Base-by-base conservation (phyloP, 768 basidiomycete genomes). In the Chalciporus piperatus region DNA sequence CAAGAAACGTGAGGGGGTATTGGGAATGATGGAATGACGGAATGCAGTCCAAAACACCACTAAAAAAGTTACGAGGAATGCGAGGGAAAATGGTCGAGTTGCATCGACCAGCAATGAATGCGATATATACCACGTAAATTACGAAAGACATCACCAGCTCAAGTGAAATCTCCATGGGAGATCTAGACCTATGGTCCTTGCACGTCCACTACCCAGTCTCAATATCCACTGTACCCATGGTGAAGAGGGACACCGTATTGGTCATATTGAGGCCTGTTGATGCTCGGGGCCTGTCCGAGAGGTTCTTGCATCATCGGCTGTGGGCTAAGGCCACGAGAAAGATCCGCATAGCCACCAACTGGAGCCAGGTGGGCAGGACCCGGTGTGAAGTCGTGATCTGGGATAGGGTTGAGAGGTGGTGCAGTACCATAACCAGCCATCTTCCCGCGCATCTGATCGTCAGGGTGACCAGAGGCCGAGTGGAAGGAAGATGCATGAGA, bases 321-420 rank as follows among this genome's bases (percentile, higher is more conserved):
- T 16, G 85, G 82, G 69, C 82, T 87, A 9, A 83, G 74, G 28
- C 87, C 89, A 55, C 89, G 86, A 50, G 87, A 78, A 42, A 91
- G 77, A 65, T 92, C 88, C 42, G 88, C 90, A 60, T 92, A 92
- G 19, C 87, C 88, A 51, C 87, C 89, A 50, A 87, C 81, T 22
- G 87, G 81, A 13, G 83, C 82, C 41, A 84, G 74, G 45, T 71
- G 63, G 14, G 75, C 55, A 22, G 82, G 63, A 22, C 82, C 83
- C 47, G 85, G 77, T 30, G 87, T 88, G 66, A 89, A 89, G 67
- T 92, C 89, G 62, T 90, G 88, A 16, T 89, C 80, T 37, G 83
- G 85, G 41, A 87, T 64, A 41, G 77, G 76, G 51, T 72, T 67
- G 45, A 80, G 69, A 38, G 56, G 22, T 22, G 22, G 25, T 40